These are phyloP conservation scores for Solanum medicagineum DNA, from an alignment of 257 asterid species.

Conservation along the genomic window DNA sequence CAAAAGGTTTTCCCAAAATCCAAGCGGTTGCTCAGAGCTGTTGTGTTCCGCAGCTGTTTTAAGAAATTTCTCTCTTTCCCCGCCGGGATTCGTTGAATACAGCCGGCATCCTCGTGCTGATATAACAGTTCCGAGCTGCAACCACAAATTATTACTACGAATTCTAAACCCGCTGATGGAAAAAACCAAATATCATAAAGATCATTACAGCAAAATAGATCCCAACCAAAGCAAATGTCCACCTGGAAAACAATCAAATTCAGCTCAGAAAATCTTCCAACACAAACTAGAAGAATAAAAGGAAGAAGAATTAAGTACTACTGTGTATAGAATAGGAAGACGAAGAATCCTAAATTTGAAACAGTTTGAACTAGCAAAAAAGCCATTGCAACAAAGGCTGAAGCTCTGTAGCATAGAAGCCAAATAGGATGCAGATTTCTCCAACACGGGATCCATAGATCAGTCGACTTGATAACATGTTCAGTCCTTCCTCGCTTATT, in stretches of 20 bases:
- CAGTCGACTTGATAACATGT: constrained; percentile 4
- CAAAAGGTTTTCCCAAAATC: constrained; percentile 34
- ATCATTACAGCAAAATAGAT: constrained; percentile 54
- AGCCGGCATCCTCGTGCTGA: constrained; percentile 52
- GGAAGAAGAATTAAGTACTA: constrained; percentile 19
- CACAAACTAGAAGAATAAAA: too few relatives aligned
- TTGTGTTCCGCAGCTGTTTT: constrained; percentile 15
- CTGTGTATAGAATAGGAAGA: constrained; percentile 92
- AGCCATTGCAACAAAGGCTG: constrained; percentile 49
- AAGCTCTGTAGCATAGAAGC: constrained; percentile 66
- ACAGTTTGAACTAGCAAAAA: constrained; percentile 47
- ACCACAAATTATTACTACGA: background rate
- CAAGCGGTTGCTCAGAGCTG: constrained; percentile 22
- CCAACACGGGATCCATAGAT: constrained; percentile 79
- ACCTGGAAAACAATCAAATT: constrained; percentile 29
- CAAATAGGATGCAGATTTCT: constrained; percentile 51
- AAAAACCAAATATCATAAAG: background rate
- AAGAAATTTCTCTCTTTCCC: constrained; percentile 24
- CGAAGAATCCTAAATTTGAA: constrained; percentile 41
- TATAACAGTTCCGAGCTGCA: constrained; percentile 54
- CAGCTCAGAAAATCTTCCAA: too few relatives aligned
- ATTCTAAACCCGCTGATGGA: background rate
- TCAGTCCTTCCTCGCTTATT: constrained; percentile 1
- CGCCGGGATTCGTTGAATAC: constrained; percentile 9
- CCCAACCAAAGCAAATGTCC: constrained; percentile 75